Evolutionary conservation across 768 basidiomycete genomes (phyloP).

Genomic region (Serendipita indica): DNA sequence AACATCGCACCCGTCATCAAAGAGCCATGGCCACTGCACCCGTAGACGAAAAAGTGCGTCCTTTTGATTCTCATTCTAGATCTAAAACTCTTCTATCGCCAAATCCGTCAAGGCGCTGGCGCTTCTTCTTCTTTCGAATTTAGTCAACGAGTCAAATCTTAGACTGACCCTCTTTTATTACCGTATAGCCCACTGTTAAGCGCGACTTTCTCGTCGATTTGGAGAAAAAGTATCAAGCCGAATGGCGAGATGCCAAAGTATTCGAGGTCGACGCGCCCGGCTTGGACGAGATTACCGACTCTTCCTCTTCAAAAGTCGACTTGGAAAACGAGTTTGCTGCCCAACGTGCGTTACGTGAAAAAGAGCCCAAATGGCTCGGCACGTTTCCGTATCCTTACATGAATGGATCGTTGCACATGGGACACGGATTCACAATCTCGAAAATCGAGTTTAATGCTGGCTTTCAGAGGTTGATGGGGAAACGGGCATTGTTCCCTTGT

Average conservation of each 20-base stretch:
- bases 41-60: no score
- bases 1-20: no score
- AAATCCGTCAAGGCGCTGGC: no score
- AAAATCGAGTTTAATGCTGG: constrained; percentile 96
- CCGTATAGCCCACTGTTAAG: constrained; percentile 71
- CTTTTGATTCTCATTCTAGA: no score
- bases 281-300: constrained; percentile 6
- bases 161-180: no score
- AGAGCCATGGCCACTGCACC: no score
- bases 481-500: constrained; percentile 90
- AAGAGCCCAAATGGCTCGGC: constrained; percentile 94
- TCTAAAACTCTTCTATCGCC: no score
- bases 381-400: constrained; percentile 96
- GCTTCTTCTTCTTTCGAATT: no score
- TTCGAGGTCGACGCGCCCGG: constrained; percentile 78
- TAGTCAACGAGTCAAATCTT: no score
- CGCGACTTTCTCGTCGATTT: constrained; percentile 73
- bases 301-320: constrained; percentile 16
- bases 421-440: constrained; percentile 95
- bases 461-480: constrained; percentile 88
- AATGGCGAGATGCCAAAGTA: constrained; percentile 60
- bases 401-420: constrained; percentile 94
- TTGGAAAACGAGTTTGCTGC: constrained; percentile 48
- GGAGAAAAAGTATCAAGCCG: constrained; percentile 71
- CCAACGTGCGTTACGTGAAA: constrained; percentile 46